Conservation (phyloP, 2,329 filamentous ascomycete genomes). For the Phaeoacremonium minimum region DNA sequence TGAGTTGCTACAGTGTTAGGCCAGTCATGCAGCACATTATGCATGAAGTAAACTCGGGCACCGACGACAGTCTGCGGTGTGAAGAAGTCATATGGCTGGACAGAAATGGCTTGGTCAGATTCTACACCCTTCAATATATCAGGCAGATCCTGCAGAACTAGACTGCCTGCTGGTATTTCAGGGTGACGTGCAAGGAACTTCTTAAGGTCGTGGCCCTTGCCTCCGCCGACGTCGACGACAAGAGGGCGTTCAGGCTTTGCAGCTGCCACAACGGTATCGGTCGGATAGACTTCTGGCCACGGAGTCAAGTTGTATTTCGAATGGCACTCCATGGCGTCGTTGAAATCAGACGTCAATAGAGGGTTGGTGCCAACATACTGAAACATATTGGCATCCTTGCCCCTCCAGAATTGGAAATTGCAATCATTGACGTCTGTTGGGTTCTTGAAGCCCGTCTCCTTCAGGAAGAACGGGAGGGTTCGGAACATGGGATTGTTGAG, state of each 20-base stretch:
- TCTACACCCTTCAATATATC: constrained; percentile 17
- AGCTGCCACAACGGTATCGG: constrained; percentile 19
- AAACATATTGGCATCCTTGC: constrained; percentile 21
- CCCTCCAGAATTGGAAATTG: constrained; percentile 26
- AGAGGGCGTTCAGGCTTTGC: constrained; percentile 21
- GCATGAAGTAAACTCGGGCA: constrained; percentile 19
- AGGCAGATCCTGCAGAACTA: constrained; percentile 28
- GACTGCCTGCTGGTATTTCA: constrained; percentile 13
- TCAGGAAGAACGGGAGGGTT: constrained; percentile 24
- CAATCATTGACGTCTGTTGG: constrained; percentile 23
- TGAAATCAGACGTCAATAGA: constrained; percentile 22
- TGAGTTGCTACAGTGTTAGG: constrained; percentile 8
- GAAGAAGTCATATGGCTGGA: constrained; percentile 30
- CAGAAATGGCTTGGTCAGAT: constrained; percentile 17
- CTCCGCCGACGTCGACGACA: constrained; percentile 29
- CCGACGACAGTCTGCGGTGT: constrained; percentile 32
- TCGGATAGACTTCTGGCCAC: constrained; percentile 29
- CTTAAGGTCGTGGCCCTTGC: constrained; percentile 28
- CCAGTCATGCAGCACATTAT: constrained; percentile 27
- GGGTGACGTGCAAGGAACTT: constrained; percentile 24
- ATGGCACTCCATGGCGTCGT: constrained; percentile 30
- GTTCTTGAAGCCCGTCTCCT: constrained; percentile 24
- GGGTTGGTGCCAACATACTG: constrained; percentile 22
- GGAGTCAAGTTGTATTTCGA: constrained; percentile 29
- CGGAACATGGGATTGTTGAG: constrained; percentile 24